Base-by-base conservation (phyloP, 2,329 filamentous ascomycete genomes). In the Aschersonia sp. region DNA sequence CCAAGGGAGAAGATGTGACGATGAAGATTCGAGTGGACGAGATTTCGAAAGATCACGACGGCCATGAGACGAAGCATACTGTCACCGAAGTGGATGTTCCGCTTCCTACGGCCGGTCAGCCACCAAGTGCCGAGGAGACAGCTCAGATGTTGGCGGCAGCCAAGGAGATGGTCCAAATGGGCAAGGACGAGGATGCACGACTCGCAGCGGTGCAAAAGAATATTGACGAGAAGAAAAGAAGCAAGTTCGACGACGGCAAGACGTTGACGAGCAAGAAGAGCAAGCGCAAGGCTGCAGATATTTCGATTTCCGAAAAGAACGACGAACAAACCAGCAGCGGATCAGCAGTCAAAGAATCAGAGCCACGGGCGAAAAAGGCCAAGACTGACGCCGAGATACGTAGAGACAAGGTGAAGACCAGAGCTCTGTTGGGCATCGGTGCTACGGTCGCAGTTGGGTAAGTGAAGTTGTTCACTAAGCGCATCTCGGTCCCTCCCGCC, bases 371-470 rank as follows among this genome's bases (percentile, higher is more conserved):
- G 63, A 97, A 97, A 78, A 87, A 84, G 61, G 79, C 77, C 41
- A 87, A 82, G 72, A 84, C 88, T 1, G 85, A 92, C 61, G 77
- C 85, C 43, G 84, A 92, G 65, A 64, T 94, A 55, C 83, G 83
- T 65, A 89, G 88, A 68, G 84, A 94, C 67, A 85, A 82, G 59
- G 87, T 96, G 54, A 83, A 87, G 67, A 87, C 82, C 65, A 80
- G 89, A 60, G 88, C 92, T 44, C 71, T 95, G 51, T 75, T 94
- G 53, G 91, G 92, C 50, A 78, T 97, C 47, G 86, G 83, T 52
- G 88, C 88, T 50, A 92, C 87, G 44, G 75, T 96, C 62, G 87
- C 86, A 49, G 77, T 96, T 64, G 89, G 89, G 92, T 97, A 78
- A 71, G 89, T 84, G 12, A 12, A 20, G 20, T 20, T 20, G 20